Evolutionary conservation across 192 early-diverging fungal species (phyloP).

Genomic region (Podila minutissima): DNA sequence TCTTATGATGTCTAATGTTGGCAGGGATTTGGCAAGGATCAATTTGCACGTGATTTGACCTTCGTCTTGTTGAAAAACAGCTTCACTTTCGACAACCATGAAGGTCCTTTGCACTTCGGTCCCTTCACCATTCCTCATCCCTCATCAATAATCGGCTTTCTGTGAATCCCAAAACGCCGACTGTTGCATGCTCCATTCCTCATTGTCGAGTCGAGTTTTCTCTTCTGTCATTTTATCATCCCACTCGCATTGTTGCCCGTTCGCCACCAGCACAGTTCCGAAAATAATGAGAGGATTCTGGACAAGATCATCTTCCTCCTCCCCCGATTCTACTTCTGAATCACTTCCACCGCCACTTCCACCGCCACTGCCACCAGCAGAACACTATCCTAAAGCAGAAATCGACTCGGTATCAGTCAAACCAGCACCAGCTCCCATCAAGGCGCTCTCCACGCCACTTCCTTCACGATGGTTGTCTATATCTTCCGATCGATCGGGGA

Average conservation of each 20-base stretch:
- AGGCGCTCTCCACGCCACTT: slow-evolving; percentile 27
- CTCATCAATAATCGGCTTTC: too few relatives aligned
- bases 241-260: not conserved
- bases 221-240: too few relatives aligned
- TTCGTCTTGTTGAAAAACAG: too few relatives aligned
- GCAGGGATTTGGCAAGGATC: too few relatives aligned
- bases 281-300: slow-evolving; percentile 45
- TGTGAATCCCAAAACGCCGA: too few relatives aligned
- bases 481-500: not conserved
- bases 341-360: slow-evolving; percentile 1
- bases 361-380: not conserved
- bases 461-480: slow-evolving; percentile 13
- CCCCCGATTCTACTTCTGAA: slow-evolving; percentile 3
- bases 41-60: too few relatives aligned
- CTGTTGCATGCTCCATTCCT: too few relatives aligned
- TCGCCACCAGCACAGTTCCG: not conserved
- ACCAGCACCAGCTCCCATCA: slow-evolving; percentile 24
- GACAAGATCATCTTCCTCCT: slow-evolving; percentile 13
- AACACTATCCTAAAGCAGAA: not conserved
- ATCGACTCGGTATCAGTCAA: slow-evolving; percentile 17
- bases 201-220: too few relatives aligned
- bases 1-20: too few relatives aligned
- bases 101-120: too few relatives aligned
- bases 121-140: too few relatives aligned
- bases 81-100: too few relatives aligned